Base-by-base conservation (phyloP, 164 flowering plant species). In the Magnolia changhungtana region DNA sequence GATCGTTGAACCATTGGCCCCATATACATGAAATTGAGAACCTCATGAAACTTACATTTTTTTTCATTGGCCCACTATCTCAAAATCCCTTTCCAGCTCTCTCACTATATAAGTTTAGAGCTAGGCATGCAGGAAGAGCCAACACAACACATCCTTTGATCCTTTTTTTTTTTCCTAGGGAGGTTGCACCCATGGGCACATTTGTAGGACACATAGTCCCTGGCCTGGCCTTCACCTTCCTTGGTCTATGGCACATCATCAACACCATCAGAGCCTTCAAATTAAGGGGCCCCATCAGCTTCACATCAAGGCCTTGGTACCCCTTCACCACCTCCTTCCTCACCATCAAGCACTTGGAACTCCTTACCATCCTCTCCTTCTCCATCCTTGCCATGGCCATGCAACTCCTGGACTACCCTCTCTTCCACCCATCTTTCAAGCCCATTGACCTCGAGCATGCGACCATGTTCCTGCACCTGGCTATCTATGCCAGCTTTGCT, bases 401-500 rank as follows among this genome's bases (percentile, higher is more conserved):
- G 75, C 95, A 89, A 76, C 49, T 89, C 20, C 63, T 91, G 0
- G 91, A 91, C 83, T 86, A 79, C 76, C 91, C 89, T 75, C 75
- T 67, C 58, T 21, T 89, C 23, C 85, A 72, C 1, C 75, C 89
- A 70, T 77, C 88, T 29, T 86, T 89, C 82, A 78, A 86, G 75
- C 89, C 84, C 21, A 81, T 80, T 72, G 83, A 81, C 72, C 82
- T 87, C 10, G 95, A 93, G 79, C 97, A 93, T 66, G 88, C 94
- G 2, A 84, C 90, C 75, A 90, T 93, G 85, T 93, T 89, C 79
- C 85, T 93, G 75, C 97, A 89, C 81, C 91, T 91, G 37, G 88
- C 87, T n/a, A 79, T 91, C 72, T 93, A 87, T 67, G 79, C 94
- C 3, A 84, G 87, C 63, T 85, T 91, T 51, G 71, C 90, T 49